Evolutionary conservation across 495 filamentous ascomycete species (phyloP).

Genomic region (Penicillium turbatum): DNA sequence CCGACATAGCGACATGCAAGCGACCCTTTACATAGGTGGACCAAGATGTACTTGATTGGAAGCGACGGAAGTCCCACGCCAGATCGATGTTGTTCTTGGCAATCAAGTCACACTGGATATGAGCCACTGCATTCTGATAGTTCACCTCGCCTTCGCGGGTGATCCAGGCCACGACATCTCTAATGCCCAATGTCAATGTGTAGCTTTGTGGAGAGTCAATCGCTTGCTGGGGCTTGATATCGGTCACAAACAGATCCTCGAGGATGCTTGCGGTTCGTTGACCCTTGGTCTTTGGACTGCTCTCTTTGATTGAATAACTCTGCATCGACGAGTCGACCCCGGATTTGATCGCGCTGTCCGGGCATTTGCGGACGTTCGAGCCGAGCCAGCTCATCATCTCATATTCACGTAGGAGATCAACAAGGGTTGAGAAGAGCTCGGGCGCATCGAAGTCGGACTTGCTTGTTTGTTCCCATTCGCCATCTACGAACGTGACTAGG

Average conservation of each 20-base stretch:
- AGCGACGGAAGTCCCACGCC: constrained; percentile 70
- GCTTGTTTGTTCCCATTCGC: constrained; percentile 65
- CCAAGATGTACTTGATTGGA: constrained; percentile 63
- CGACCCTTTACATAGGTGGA: constrained; percentile 84
- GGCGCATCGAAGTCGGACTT: constrained; percentile 63
- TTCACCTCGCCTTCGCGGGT: constrained; percentile 42
- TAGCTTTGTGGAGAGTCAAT: constrained; percentile 43
- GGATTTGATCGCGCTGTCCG: constrained; percentile 16
- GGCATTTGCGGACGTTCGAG: constrained; percentile 44
- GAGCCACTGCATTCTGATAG: constrained; percentile 45
- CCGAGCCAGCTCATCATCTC: constrained; percentile 80
- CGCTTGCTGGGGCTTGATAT: constrained; percentile 44
- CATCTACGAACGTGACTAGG: constrained; percentile 77
- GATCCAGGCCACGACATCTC: constrained; percentile 49
- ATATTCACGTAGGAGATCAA: constrained; percentile 65
- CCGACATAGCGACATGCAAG: constrained; percentile 65
- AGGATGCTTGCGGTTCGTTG: constrained; percentile 40
- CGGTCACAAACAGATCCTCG: constrained; percentile 46
- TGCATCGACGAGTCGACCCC: constrained; percentile 21
- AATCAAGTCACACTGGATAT: constrained; percentile 67
- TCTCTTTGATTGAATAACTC: constrained; percentile 27
- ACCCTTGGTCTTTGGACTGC: constrained; percentile 21
- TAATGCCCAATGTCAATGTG: constrained; percentile 44
- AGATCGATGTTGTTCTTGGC: constrained; percentile 65
- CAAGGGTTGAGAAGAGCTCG: constrained; percentile 60